These are phyloP conservation scores for Osmanthus fragrans DNA, from an alignment of 257 asterid genomes.

Conservation along the genomic window DNA sequence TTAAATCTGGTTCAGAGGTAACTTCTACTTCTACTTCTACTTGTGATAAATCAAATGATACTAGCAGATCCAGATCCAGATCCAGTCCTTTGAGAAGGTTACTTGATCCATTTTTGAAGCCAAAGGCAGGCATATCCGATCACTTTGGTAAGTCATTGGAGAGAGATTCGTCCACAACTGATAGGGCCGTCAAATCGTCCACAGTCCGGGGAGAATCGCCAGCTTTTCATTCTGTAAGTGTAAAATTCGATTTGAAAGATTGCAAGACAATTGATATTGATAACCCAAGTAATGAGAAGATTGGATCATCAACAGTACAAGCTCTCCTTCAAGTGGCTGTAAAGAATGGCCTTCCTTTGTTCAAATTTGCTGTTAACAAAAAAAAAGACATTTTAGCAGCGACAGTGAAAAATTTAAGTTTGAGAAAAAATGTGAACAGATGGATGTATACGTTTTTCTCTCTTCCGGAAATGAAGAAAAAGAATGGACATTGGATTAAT, in stretches of 20 bases:
- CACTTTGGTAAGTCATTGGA: slow-evolving; percentile 25
- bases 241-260: slow-evolving; percentile 41
- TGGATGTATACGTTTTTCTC: slow-evolving; percentile 71
- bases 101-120: slow-evolving; percentile 70
- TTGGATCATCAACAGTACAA: slow-evolving; percentile 42
- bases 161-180: slow-evolving; percentile 31
- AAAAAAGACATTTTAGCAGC: slow-evolving; percentile 68
- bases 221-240: slow-evolving; percentile 37
- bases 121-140: slow-evolving; percentile 46
- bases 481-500: slow-evolving; percentile 46
- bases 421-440: slow-evolving; percentile 33
- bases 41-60: slow-evolving; percentile 41
- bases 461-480: slow-evolving; percentile 58
- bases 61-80: slow-evolving; percentile 41
- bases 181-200: slow-evolving; percentile 28
- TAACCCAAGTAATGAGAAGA: slow-evolving; percentile 33
- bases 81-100: slow-evolving; percentile 83
- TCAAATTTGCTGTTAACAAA: slow-evolving; percentile 71
- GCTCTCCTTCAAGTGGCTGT: slow-evolving; percentile 75
- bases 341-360: slow-evolving; percentile 71
- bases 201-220: slow-evolving; percentile 32
- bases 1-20: slow-evolving; percentile 26
- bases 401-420: slow-evolving; percentile 44
- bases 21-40: slow-evolving; percentile 5
- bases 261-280: slow-evolving; percentile 37